phyloP scores from a whole-genome alignment of 768 basidiomycete species.

The Coprinellus aureogranulatus region DNA sequence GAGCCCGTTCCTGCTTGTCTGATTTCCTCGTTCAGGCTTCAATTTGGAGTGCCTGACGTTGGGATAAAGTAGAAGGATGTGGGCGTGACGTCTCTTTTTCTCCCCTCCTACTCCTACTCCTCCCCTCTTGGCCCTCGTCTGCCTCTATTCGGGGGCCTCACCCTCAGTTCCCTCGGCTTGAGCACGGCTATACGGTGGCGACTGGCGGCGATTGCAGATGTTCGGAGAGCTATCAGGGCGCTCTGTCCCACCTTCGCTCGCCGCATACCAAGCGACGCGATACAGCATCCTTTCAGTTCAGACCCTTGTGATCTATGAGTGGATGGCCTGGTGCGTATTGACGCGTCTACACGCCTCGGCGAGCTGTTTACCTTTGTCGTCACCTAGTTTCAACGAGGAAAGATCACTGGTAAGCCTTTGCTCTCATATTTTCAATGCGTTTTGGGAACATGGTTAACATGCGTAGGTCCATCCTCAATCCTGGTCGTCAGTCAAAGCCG shows the following conservation, averaged over 20 bases:
- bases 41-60: no score
- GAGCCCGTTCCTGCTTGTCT: no score
- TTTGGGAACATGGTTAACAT: neutral
- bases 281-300: slow-evolving; percentile 33
- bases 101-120: no score
- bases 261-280: slow-evolving; percentile 22
- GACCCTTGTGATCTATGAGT: slow-evolving; percentile 35
- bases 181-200: neutral
- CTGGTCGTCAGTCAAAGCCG: slow-evolving; percentile 38
- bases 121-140: no score
- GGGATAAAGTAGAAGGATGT: no score
- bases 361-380: neutral
- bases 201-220: neutral
- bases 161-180: no score
- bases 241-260: neutral
- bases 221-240: neutral
- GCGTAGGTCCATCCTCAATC: slow-evolving; percentile 31
- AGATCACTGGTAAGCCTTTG: slow-evolving; percentile 29
- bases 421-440: neutral
- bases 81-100: no score
- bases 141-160: no score
- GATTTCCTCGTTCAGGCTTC: no score
- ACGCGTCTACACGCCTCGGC: neutral
- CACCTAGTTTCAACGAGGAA: slow-evolving; percentile 28
- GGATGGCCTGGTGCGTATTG: slow-evolving; percentile 32